phyloP scores from a whole-genome alignment of 2,329 filamentous ascomycete species.

The Colletotrichum godetiae region DNA sequence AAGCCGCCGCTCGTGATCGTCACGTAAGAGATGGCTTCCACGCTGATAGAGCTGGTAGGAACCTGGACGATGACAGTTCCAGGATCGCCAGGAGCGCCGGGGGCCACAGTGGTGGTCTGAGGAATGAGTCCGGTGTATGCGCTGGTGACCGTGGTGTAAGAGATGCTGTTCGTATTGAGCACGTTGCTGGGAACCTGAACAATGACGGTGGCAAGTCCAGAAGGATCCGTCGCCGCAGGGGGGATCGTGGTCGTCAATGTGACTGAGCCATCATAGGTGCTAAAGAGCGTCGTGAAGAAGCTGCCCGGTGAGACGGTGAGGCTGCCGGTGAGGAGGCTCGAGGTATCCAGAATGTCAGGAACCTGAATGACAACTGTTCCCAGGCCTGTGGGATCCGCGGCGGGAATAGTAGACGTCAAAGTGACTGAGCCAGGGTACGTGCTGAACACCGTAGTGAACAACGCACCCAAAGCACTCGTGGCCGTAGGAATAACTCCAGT shows the following conservation, averaged over 20 bases:
- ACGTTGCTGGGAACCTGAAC: slow-evolving; percentile 8
- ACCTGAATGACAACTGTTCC: background rate
- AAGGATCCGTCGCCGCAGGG: background rate
- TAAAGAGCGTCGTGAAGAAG: background rate
- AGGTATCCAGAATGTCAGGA: background rate
- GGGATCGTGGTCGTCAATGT: background rate
- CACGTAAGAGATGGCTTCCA: background rate
- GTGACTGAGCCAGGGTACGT: slow-evolving; percentile 5
- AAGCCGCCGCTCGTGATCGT: background rate
- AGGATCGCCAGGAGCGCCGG: background rate
- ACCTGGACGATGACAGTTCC: slow-evolving; percentile 5
- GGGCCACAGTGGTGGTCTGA: background rate
- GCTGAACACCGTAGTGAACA: slow-evolving; percentile 3
- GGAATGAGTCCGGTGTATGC: background rate
- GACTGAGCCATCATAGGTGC: slow-evolving; percentile 5
- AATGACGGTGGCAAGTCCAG: background rate
- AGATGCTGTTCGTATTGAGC: background rate
- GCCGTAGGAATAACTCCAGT: background rate
- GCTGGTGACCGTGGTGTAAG: slow-evolving; percentile 22
- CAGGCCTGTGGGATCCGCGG: background rate
- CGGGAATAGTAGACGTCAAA: background rate
- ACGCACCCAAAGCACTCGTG: background rate
- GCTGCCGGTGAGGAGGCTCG: background rate
- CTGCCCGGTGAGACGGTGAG: background rate
- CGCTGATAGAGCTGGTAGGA: background rate